These are phyloP conservation scores for Mycosphaerella sp. DNA, from an alignment of 2,329 filamentous ascomycete species.

Conservation along the genomic window DNA sequence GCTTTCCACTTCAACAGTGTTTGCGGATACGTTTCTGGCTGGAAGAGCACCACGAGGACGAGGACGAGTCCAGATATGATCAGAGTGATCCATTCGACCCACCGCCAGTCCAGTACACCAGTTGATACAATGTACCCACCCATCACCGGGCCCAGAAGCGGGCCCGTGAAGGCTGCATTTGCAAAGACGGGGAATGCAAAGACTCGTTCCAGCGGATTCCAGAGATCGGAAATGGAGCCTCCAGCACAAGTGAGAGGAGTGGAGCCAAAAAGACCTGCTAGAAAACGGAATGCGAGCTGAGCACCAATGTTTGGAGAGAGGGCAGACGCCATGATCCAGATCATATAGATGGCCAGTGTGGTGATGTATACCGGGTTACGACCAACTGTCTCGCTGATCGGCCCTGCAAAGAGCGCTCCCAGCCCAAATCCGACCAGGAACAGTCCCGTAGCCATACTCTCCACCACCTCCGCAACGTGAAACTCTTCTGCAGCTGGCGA, in stretches of 20 bases:
- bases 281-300: slow-evolving; percentile 45
- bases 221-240: slow-evolving; percentile 35
- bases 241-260: slow-evolving; percentile 44
- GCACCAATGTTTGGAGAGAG: slow-evolving; percentile 43
- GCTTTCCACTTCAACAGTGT: slow-evolving; percentile 35
- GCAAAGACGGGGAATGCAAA: slow-evolving; percentile 48
- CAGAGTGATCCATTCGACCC: slow-evolving; percentile 39
- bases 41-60: slow-evolving; percentile 35
- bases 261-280: slow-evolving; percentile 45
- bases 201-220: slow-evolving; percentile 27
- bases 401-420: slow-evolving; percentile 45
- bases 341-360: slow-evolving; percentile 43
- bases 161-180: slow-evolving; percentile 39
- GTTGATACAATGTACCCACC: slow-evolving; percentile 41
- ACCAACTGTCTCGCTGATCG: slow-evolving; percentile 42
- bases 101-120: slow-evolving; percentile 40
- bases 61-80: slow-evolving; percentile 31
- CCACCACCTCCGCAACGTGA: slow-evolving; percentile 46
- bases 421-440: slow-evolving; percentile 40
- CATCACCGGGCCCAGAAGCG: slow-evolving; percentile 40
- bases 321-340: slow-evolving; percentile 46
- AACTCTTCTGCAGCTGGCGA: slow-evolving; percentile 43
- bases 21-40: slow-evolving; percentile 48
- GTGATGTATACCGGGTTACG: slow-evolving; percentile 45
- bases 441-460: slow-evolving; percentile 44